Percentiles rank a stretch among this genome's conserved stretches.
Evolutionary conservation across 305 asterid genomes (phyloP).

Genomic region (Ruellia speciosa): DNA sequence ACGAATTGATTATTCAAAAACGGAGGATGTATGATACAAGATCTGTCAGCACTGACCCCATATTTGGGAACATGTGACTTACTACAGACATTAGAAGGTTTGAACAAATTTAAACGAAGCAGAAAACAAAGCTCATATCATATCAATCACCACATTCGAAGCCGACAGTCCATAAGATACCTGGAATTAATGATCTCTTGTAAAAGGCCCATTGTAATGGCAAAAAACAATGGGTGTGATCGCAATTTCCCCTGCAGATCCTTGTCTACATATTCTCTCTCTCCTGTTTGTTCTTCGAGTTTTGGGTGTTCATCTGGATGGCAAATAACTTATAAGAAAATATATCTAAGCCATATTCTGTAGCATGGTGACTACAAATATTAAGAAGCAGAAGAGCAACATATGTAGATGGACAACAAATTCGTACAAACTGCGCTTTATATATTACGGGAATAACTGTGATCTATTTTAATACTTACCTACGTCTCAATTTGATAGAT

Average conservation of each 20-base stretch:
- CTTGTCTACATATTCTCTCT: constrained; percentile 28
- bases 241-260: constrained; percentile 41
- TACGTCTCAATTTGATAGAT: too few species aligned
- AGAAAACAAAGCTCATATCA: too few species aligned
- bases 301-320: constrained; percentile 38
- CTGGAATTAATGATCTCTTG: constrained; percentile 97
- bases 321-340: constrained; percentile 2
- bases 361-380: constrained; percentile 12
- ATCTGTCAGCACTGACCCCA: too few species aligned
- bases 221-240: constrained; percentile 80
- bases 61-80: too few species aligned
- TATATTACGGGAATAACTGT: too few species aligned
- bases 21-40: too few species aligned
- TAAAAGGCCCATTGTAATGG: constrained; percentile 79
- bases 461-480: too few species aligned
- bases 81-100: background rate
- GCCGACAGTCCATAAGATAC: constrained; percentile 29
- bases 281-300: constrained; percentile 31
- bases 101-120: too few species aligned
- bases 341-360: background rate
- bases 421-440: too few species aligned
- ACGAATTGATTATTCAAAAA: too few species aligned
- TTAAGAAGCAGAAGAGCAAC: constrained; percentile 9
- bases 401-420: background rate
- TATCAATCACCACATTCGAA: constrained; percentile 10